A percentile compares a stretch with the other conserved stretches of the same genome.
These are phyloP conservation scores for Colletotrichum caudatum DNA, from an alignment of 2,329 filamentous ascomycete species.

Conservation along the genomic window DNA sequence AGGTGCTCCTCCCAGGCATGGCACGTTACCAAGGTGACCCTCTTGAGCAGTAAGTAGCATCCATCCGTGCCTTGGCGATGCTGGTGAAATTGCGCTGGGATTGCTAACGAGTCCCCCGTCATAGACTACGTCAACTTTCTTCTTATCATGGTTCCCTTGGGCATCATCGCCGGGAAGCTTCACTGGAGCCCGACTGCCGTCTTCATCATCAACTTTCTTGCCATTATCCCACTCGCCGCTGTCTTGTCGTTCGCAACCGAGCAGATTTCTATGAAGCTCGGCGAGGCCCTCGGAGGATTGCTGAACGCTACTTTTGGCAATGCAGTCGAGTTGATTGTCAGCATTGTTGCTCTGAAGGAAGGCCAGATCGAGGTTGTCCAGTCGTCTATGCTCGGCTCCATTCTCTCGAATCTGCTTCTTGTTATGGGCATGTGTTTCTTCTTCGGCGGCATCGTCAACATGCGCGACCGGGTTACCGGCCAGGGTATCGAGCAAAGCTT, in stretches of 20 bases:
- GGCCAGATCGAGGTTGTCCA: conserved; percentile 96
- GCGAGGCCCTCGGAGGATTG: conserved; percentile 79
- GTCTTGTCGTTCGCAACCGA: conserved; percentile 83
- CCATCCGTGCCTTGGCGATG: not conserved
- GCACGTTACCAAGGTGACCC: conserved; percentile 68
- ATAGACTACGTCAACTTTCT: conserved; percentile 75
- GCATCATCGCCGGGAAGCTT: conserved; percentile 73
- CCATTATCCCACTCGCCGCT: conserved; percentile 80
- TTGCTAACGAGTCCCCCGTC: conserved; percentile 18
- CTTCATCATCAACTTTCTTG: conserved; percentile 84
- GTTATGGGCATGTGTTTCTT: conserved; percentile 87
- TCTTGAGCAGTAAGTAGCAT: conserved; percentile 67
- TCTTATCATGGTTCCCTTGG: conserved; percentile 79
- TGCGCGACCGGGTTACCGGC: conserved; percentile 65
- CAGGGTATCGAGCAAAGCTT: conserved; percentile 76
- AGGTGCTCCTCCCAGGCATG: conserved; percentile 62
- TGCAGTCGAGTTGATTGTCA: conserved; percentile 85
- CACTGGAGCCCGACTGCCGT: conserved; percentile 75
- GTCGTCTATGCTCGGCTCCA: conserved; percentile 95
- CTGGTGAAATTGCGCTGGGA: not conserved
- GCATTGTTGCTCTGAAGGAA: conserved; percentile 89
- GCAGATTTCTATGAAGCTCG: conserved; percentile 78
- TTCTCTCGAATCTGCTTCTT: conserved; percentile 92
- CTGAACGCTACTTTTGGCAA: conserved; percentile 85
- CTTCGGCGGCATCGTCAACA: conserved; percentile 76